Evolutionary conservation across 1,284 basidiomycete species (phyloP), one percentile per base, ranked within the genome.

Genomic region (Vanrija sp.): DNA sequence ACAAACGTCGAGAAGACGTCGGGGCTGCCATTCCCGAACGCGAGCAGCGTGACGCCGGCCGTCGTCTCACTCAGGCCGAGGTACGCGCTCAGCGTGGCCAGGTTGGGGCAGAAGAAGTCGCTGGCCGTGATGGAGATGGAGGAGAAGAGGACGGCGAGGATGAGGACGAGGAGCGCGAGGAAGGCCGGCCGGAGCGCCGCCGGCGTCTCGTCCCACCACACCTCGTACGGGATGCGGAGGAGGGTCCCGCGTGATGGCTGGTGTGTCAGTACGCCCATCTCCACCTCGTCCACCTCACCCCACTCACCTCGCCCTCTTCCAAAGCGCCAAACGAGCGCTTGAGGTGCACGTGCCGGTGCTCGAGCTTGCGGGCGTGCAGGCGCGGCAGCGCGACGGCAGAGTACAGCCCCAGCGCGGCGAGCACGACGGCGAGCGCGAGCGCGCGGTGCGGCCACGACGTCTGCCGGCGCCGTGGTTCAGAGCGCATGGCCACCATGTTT

Each of bases 1-100:
- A 89, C 88, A 71, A 95, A 97, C 0, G 95, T 98, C 12, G 90
- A 88, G 72, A 98, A 97, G 6, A 93, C 82, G 71, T 95, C 91
- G 0, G 91, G 92, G 62, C 87, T 90, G 25, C 90, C 91, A 69
- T 95, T 96, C 6, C 93, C 92, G 69, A 95, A 91, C 0, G 93
- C 93, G 20, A 97, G 81, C 64, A 97, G 88, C 0, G 93, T 95
- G 15, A 95, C 91, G 0, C 92, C 92, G 0, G 91, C 90, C 8
- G 95, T 85, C 55, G 88, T 89, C 73, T 97, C 90, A 64, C 87
- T 87, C 31, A 97, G 75, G 0, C 90, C 88, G 3, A 96, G 82
- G 7, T 88, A 77, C 45, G 85, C 81, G 0, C 92, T 84, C 36
- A 95, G 86, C 0, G 91, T 89, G 0, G 88, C 86, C 27, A 96